Base-by-base conservation (phyloP, 2,329 filamentous ascomycete genomes). In the Keithomyces neogunnii region DNA sequence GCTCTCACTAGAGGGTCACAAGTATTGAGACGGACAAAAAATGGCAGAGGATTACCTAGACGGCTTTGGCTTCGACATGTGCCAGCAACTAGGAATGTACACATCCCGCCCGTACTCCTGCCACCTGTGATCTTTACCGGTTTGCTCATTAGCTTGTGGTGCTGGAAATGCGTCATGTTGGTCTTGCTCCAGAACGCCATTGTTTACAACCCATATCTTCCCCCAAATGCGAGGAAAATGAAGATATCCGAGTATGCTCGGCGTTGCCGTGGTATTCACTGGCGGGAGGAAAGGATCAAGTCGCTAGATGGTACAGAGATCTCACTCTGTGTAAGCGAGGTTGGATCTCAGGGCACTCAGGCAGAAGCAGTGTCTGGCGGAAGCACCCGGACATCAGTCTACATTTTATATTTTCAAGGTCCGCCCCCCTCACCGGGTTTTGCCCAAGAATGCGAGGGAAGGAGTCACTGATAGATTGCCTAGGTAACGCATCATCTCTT, bases 181-280 rank as follows among this genome's bases (percentile, higher is more conserved):
- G 73, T 92, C 31, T 58, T 86, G 4, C 86, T 90, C 63, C 88
- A 91, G 67, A 88, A 91, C 62, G 85, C 85, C 62, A 88, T 91
- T 62, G 86, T 91, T 53, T 91, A 90, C 67, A 89, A 89, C 72
- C 85, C 87, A 0, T 85, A 84, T 45, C 68, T 90, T 48, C 86
- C 86, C 19, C 86, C 86, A 2, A 85, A 85, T 60, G 75, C 86
- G 0, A 76, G 86, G 13, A 74, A 76, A 29, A 84, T 90, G 69
- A 81, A 69, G 51, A 84, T 91, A 38, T 69, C 71, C 3, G 80
- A 86, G 58, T 89, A 88, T 62, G 70, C 71, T 30, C 63, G 65
- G 3, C 72, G 77, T 38, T 88, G 84, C 56, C 70, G 69, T 30
- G 81, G 81, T 0, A 71, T 90, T n/a, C 53, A 62, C 39, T 92